phyloP scores from a whole-genome alignment of 805 yeast genomes.

The Yamadazyma kitorensis region DNA sequence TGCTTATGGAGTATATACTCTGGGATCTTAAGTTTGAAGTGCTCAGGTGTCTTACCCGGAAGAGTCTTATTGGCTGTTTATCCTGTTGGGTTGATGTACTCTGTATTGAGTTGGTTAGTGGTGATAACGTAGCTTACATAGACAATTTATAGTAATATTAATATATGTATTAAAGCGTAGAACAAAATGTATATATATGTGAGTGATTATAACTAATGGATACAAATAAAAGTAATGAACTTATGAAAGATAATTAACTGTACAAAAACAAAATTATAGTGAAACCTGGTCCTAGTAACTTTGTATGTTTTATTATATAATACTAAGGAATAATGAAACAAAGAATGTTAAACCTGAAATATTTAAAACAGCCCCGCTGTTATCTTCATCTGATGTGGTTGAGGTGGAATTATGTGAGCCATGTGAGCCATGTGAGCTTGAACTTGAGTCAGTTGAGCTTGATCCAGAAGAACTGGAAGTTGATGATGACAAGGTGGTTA shows the following conservation, averaged over 20 bases:
- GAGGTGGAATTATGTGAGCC: too few species aligned
- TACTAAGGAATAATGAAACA: constrained; percentile 6
- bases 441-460: background rate
- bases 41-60: constrained; percentile 64
- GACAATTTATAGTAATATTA: too few species aligned
- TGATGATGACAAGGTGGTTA: constrained; percentile 1
- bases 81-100: constrained; percentile 63
- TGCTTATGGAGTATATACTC: constrained; percentile 65
- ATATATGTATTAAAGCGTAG: too few species aligned
- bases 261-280: too few species aligned
- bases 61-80: constrained; percentile 60
- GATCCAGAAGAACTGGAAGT: background rate
- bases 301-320: constrained; percentile 1
- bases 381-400: too few species aligned
- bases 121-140: constrained; percentile 45
- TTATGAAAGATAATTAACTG: too few species aligned
- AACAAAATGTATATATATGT: too few species aligned
- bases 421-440: too few species aligned
- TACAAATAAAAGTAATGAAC: too few species aligned
- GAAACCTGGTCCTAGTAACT: too few species aligned
- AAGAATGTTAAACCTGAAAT: constrained; percentile 5
- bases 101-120: constrained; percentile 63
- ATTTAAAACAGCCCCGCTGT: background rate
- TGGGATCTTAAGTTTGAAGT: constrained; percentile 57
- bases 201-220: too few species aligned